Conservation (phyloP, 257 asterid species). For the Capsicum chinense region DNA sequence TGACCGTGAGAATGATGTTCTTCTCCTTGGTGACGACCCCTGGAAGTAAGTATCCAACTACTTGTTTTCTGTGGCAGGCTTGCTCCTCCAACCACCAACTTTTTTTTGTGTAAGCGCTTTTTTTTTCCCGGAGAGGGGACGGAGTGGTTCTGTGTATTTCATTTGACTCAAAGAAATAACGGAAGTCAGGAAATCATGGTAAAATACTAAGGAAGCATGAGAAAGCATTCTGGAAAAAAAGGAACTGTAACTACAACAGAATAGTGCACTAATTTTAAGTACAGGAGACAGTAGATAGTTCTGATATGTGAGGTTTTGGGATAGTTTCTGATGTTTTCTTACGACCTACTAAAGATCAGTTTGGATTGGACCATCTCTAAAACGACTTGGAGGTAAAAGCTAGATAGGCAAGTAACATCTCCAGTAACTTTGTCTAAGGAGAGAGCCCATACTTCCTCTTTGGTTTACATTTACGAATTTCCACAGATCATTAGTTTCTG, state of each 20-base stretch:
- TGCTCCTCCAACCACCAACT: constrained; percentile 13
- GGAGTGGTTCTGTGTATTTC: neutral
- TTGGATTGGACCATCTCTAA: neutral
- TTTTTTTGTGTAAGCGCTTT: neutral
- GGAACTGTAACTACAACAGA: too few relatives aligned
- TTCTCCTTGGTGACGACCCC: constrained; percentile 98
- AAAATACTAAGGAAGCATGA: too few relatives aligned
- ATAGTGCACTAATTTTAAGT: too few relatives aligned
- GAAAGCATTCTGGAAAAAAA: too few relatives aligned
- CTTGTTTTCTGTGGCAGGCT: constrained; percentile 19
- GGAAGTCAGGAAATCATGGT: too few relatives aligned
- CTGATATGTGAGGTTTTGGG: neutral
- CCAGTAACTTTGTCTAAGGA: neutral
- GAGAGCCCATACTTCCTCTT: neutral
- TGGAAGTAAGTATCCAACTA: constrained; percentile 77
- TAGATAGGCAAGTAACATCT: neutral
- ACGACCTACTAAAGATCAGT: neutral
- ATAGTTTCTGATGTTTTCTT: constrained; percentile 3
- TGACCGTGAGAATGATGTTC: constrained; percentile 95
- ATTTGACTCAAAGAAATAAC: neutral
- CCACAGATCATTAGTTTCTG: neutral
- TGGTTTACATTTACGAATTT: neutral
- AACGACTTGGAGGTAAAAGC: neutral
- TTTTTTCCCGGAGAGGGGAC: too few relatives aligned
- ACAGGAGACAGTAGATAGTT: neutral